Evolutionary conservation across 163 green algal genomes (phyloP), one percentile per base, ranked within the genome.

Genomic region (Trebouxia gelatinosa): DNA sequence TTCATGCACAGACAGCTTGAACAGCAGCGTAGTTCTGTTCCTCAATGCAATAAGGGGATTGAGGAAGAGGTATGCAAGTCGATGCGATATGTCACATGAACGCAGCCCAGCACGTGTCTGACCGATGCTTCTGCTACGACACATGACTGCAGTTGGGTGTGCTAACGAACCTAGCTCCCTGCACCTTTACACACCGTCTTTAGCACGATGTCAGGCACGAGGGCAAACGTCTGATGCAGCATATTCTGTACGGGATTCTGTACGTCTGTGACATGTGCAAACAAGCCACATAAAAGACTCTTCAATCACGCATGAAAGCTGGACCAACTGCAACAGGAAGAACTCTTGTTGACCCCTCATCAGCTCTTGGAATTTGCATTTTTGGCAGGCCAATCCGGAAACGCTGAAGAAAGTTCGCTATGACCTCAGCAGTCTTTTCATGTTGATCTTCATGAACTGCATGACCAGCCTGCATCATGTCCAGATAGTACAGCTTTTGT

Each of bases 391-490:
- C 92, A 37, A 97, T 85, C 7, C 90, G 77, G 79, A 94, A 95
- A 0, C 92, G 80, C 32, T 87, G 50, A 6, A 94, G 64, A 62
- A 97, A 97, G 21, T 80, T 71, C 5, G 70, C 26, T 38, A 97
- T 62, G 23, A 89, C 82, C 32, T 92, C 84, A 11, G 90, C 87
- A 2, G 86, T 89, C 29, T 83, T 74, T 11, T 88, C 81, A 0
- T 91, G 77, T 72, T 97, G 90, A 74, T 98, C 93, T 82, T 98
- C 95, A 46, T 97, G 88, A 31, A 94, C 80, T 26, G 84, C 84
- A 77, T 91, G 87, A 21, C 87, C 87, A 62, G 87, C 81, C 70
- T 87, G 80, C 75, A 79, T 54, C 13, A 13, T 54, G 43, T 23
- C 43, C 43, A 54, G 13, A 54, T 13, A 23, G 9, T 13, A 54